Evolutionary conservation across 305 asterid genomes (phyloP).

Genomic region (Fraxinus sp.): DNA sequence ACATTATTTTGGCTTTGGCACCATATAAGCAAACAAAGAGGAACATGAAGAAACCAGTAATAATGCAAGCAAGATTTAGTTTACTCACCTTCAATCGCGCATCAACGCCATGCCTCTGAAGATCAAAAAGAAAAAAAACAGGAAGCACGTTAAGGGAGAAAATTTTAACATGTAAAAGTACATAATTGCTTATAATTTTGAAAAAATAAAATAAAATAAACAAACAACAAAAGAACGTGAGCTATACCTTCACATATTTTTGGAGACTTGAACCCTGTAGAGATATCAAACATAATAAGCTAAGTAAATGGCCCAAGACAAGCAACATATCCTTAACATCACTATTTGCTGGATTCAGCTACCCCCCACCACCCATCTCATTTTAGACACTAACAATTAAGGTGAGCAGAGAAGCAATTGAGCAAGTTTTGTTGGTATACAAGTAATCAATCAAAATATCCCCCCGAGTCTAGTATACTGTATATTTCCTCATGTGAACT

Average conservation of each 20-base stretch:
- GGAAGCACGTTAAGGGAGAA: constrained; percentile 10
- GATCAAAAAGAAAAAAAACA: constrained; percentile 3
- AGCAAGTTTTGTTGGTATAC: neutral
- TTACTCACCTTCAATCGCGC: constrained; percentile 58
- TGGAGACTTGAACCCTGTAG: constrained; percentile 44
- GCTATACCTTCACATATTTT: constrained; percentile 51
- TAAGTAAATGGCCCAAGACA: constrained; percentile 1
- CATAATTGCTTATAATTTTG: neutral
- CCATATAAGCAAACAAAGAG: neutral
- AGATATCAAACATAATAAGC: constrained; percentile 23
- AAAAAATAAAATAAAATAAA: neutral
- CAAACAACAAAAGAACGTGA: neutral
- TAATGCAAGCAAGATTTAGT: too few relatives aligned
- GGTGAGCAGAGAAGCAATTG: neutral
- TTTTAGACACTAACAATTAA: too few relatives aligned
- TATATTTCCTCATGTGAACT: neutral
- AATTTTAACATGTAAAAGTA: neutral
- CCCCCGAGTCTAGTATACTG: too few relatives aligned
- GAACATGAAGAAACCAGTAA: neutral
- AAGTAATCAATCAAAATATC: too few relatives aligned
- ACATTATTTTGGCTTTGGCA: neutral
- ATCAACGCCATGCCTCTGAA: constrained; percentile 49
- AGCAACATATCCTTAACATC: neutral
- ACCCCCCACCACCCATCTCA: neutral
- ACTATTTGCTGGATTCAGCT: neutral